Conservation (phyloP, 257 asterid genomes). For the Solanum ossicruentum region DNA sequence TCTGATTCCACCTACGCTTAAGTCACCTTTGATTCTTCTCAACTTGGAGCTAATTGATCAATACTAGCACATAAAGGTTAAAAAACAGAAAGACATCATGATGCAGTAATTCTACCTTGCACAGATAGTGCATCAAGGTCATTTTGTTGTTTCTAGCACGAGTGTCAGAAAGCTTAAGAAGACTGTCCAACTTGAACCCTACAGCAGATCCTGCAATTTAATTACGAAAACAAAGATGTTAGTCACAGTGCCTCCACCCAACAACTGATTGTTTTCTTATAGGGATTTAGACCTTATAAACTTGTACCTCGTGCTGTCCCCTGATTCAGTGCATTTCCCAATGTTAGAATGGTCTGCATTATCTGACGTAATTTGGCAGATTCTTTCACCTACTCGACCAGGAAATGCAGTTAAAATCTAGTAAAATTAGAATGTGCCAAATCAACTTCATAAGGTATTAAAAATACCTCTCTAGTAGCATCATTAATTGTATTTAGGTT, state of each 20-base stretch:
- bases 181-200: conserved; percentile 96
- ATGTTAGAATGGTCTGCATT: conserved; percentile 93
- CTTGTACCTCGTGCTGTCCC: conserved; percentile 90
- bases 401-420: conserved; percentile 7
- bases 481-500: conserved; percentile 62
- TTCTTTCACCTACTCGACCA: conserved; percentile 62
- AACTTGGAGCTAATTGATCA: not conserved
- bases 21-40: not conserved
- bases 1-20: not conserved
- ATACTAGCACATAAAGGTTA: not conserved
- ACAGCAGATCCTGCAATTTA: conserved; percentile 76
- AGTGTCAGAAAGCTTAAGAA: conserved; percentile 95
- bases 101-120: conserved; percentile 53
- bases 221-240: conserved; percentile 4
- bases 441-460: not conserved
- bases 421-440: conserved; percentile 3
- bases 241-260: not conserved
- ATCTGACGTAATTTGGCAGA: conserved; percentile 79
- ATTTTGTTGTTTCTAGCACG: conserved; percentile 96
- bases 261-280: not conserved
- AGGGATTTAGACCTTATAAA: not conserved
- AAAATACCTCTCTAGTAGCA: conserved; percentile 79
- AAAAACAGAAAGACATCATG: not conserved
- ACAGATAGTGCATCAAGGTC: conserved; percentile 96
- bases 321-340: conserved; percentile 97